These are phyloP conservation scores for Nicotiana tomentosiformis DNA, from an alignment of 257 asterid species.

Conservation along the genomic window DNA sequence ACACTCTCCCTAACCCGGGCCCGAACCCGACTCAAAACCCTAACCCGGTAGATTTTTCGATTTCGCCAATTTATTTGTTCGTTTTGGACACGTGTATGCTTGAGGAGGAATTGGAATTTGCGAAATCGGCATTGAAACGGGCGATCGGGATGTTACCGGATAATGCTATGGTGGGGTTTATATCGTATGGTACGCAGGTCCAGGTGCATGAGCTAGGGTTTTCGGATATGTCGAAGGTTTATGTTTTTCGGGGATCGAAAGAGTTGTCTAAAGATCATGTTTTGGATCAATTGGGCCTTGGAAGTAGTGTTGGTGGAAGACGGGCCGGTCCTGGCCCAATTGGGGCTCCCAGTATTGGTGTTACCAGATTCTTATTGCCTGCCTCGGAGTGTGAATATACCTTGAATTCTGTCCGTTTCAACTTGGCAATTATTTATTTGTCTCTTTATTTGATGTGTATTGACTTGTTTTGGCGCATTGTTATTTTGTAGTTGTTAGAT, in stretches of 20 bases:
- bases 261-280: conserved; percentile 80
- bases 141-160: conserved; percentile 89
- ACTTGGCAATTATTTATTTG: not conserved
- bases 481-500: conserved; percentile 67
- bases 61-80: conserved; percentile 63
- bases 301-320: conserved; percentile 32
- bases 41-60: conserved; percentile 14
- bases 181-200: conserved; percentile 93
- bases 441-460: not conserved
- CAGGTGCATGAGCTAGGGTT: conserved; percentile 94
- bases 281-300: conserved; percentile 82
- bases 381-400: conserved; percentile 91
- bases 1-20: conserved; percentile 23
- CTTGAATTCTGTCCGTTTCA: conserved; percentile 50
- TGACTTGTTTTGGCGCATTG: not conserved
- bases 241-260: conserved; percentile 81
- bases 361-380: conserved; percentile 72
- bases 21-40: conserved; percentile 45
- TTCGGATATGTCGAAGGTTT: conserved; percentile 80
- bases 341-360: conserved; percentile 44
- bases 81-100: conserved; percentile 88
- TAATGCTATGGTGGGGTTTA: conserved; percentile 90
- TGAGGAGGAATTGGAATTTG: conserved; percentile 83
- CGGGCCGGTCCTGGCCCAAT: conserved; percentile 45
- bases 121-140: conserved; percentile 77